phyloP scores from a whole-genome alignment of 2,329 filamentous ascomycete genomes.

The Alternaria sp. region DNA sequence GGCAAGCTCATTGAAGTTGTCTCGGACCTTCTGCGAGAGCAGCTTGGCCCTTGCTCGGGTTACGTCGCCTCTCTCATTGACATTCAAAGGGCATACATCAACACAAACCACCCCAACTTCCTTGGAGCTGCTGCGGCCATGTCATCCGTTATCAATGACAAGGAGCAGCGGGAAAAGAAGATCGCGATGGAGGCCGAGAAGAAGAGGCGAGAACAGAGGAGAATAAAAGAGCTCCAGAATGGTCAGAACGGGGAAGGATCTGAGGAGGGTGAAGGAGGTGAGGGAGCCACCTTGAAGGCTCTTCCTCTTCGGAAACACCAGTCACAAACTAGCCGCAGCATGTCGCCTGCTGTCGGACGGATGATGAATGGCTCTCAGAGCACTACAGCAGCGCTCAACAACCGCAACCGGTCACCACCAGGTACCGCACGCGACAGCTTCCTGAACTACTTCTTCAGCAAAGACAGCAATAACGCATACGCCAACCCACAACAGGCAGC shows the following conservation, averaged over 20 bases:
- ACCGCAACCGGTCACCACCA: conserved; percentile 68
- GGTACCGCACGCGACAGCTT: conserved; percentile 83
- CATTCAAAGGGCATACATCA: conserved; percentile 98
- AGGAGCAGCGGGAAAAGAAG: conserved; percentile 92
- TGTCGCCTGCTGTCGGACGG: conserved; percentile 78
- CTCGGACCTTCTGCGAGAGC: conserved; percentile 90
- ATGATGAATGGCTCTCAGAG: conserved; percentile 66
- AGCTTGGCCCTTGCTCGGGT: conserved; percentile 83
- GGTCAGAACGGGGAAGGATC: conserved; percentile 65
- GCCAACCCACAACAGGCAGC: conserved; percentile 51
- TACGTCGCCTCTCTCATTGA: conserved; percentile 98
- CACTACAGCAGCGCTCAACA: conserved; percentile 72
- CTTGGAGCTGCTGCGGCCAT: conserved; percentile 95
- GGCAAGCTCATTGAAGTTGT: conserved; percentile 98
- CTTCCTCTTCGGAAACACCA: conserved; percentile 69
- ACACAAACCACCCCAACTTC: conserved; percentile 99
- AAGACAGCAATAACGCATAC: conserved; percentile 72
- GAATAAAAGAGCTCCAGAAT: conserved; percentile 78
- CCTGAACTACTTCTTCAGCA: conserved; percentile 98
- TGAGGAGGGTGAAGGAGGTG: conserved; percentile 69
- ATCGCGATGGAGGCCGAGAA: conserved; percentile 81
- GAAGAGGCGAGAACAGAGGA: conserved; percentile 81
- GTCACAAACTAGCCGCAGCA: conserved; percentile 72
- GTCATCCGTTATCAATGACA: conserved; percentile 93
- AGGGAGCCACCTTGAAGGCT: conserved; percentile 63